phyloP scores from a whole-genome alignment of 2,329 filamentous ascomycete species.

The Pseudogymnoascus sp. region DNA sequence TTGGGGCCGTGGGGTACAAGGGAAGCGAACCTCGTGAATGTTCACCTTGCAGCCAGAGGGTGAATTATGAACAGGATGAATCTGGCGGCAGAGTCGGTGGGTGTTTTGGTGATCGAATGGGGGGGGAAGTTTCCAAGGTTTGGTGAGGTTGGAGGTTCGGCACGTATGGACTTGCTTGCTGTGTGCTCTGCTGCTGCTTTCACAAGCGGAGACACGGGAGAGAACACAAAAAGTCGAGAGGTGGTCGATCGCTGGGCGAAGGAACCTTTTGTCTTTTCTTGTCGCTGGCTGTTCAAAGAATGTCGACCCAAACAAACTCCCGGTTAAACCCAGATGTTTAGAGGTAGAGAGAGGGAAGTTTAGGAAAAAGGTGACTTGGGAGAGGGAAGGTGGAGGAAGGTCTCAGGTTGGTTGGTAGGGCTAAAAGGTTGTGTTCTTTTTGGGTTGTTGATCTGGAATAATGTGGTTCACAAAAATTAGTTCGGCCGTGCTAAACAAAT shows the following conservation, averaged over 20 bases:
- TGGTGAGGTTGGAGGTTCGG: not conserved
- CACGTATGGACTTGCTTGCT: not conserved
- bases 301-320: not conserved
- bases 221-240: not conserved
- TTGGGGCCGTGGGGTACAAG: not conserved
- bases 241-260: not conserved
- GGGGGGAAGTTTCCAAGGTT: not conserved
- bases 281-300: not conserved
- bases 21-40: not conserved
- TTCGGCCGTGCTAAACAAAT: not conserved
- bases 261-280: not conserved
- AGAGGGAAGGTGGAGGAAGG: not conserved
- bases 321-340: not conserved
- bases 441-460: constrained; percentile 5
- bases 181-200: not conserved
- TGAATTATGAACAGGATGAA: not conserved
- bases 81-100: not conserved
- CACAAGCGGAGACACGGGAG: not conserved
- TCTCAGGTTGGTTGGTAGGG: not conserved
- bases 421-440: not conserved
- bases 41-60: not conserved
- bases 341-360: not conserved
- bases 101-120: not conserved
- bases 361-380: not conserved
- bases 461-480: constrained; percentile 4